Percentiles rank a stretch among this genome's conserved stretches.
Evolutionary conservation across 192 early-diverging fungal genomes (phyloP).

Genomic region (Phycomyces nitens): DNA sequence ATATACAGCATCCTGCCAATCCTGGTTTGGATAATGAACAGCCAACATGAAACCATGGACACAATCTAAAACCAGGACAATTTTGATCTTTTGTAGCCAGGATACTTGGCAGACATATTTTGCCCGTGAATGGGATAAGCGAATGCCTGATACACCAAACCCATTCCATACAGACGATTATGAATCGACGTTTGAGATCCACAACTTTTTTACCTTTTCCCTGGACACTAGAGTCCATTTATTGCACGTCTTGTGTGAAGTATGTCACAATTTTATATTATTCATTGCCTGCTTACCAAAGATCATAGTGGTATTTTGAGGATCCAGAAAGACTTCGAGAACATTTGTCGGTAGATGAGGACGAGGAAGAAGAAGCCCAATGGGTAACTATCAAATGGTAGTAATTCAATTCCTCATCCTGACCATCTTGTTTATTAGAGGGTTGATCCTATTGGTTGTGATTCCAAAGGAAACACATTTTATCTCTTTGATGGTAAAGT

Average conservation of each 20-base stretch:
- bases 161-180: conserved; percentile 28
- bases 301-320: conserved; percentile 75
- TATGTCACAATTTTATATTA: conserved; percentile 25
- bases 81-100: conserved; percentile 11
- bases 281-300: conserved; percentile 22
- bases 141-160: conserved; percentile 35
- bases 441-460: conserved; percentile 71
- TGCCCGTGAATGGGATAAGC: conserved; percentile 24
- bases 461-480: conserved; percentile 63
- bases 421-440: conserved; percentile 44
- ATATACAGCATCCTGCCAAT: not conserved
- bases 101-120: conserved; percentile 26
- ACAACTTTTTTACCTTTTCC: conserved; percentile 39
- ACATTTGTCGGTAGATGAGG: conserved; percentile 51
- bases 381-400: conserved; percentile 45
- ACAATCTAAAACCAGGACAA: not conserved
- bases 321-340: conserved; percentile 61
- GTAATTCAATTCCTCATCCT: not conserved
- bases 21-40: too few species aligned
- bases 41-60: not conserved
- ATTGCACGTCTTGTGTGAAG: conserved; percentile 47
- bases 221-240: conserved; percentile 39
- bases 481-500: conserved; percentile 77
- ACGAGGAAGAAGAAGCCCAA: conserved; percentile 36
- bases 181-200: conserved; percentile 4